phyloP scores from a whole-genome alignment of 768 basidiomycete genomes.

The Strobilomyces echinocephalus region DNA sequence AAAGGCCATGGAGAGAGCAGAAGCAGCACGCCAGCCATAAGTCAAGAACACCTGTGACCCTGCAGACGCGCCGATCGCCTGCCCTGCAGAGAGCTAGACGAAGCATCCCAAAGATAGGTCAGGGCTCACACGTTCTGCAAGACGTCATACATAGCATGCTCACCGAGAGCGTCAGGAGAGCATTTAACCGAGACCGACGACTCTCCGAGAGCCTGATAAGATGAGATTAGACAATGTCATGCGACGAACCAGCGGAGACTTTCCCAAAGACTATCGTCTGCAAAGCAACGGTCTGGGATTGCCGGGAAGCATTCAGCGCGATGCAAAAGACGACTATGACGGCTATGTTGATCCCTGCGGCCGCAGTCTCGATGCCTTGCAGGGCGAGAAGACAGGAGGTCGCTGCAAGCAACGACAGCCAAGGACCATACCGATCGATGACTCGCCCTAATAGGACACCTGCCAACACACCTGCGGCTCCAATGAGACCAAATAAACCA shows the following conservation, averaged over 20 bases:
- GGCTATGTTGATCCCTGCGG: conserved; percentile 34
- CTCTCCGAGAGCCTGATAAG: conserved; percentile 22
- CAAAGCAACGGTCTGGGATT: conserved; percentile 35
- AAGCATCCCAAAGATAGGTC: background rate
- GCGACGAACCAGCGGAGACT: background rate
- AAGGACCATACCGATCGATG: conserved; percentile 33
- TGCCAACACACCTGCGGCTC: conserved; percentile 32
- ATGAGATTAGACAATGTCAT: background rate
- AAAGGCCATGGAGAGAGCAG: conserved; percentile 31
- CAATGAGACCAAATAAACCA: conserved; percentile 47
- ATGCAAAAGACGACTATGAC: conserved; percentile 37
- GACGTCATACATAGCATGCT: background rate
- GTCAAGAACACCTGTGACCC: conserved; percentile 37
- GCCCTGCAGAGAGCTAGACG: conserved; percentile 31
- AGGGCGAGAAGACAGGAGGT: conserved; percentile 25
- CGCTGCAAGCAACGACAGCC: conserved; percentile 36
- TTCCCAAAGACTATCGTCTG: conserved; percentile 22
- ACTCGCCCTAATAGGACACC: conserved; percentile 21
- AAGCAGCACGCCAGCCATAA: conserved; percentile 36
- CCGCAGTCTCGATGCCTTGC: conserved; percentile 33
- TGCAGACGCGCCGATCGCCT: conserved; percentile 40
- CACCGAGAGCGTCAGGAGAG: conserved; percentile 27
- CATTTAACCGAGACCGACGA: conserved; percentile 26
- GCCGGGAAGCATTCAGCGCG: conserved; percentile 35
- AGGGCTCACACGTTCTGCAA: no score